phyloP scores from a whole-genome alignment of 1,284 basidiomycete species.

The Trichosporon ovoides region DNA sequence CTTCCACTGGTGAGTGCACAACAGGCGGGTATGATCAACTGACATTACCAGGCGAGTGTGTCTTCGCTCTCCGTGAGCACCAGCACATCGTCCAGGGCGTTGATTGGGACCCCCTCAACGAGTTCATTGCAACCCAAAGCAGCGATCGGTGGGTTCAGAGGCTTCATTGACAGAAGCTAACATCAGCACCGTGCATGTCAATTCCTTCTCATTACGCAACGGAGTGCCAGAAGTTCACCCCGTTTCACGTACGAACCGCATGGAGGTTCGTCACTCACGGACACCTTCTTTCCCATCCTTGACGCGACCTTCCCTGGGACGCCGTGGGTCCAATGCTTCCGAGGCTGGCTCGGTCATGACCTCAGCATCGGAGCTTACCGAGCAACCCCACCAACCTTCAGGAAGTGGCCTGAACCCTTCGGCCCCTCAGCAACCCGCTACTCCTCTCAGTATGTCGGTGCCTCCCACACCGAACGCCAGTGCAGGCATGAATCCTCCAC shows the following conservation, averaged over 20 bases:
- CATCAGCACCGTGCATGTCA: conserved; percentile 72
- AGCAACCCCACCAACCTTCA: conserved; percentile 28
- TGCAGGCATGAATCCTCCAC: conserved; percentile 45
- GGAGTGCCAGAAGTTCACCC: conserved; percentile 74
- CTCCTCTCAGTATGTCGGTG: conserved; percentile 36
- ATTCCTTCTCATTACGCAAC: conserved; percentile 68
- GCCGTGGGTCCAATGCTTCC: conserved; percentile 67
- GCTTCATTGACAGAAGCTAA: conserved; percentile 19
- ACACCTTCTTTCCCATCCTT: conserved; percentile 45
- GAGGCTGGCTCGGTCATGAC: conserved; percentile 63
- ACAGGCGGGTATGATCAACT: background rate
- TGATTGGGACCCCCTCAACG: conserved; percentile 91
- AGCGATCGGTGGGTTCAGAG: conserved; percentile 62
- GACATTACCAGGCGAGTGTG: conserved; percentile 39
- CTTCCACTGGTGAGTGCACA: conserved; percentile 42
- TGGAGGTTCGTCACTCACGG: conserved; percentile 48
- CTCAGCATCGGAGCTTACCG: conserved; percentile 54
- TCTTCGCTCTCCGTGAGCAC: conserved; percentile 59
- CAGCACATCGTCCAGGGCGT: conserved; percentile 93
- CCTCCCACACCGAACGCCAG: conserved; percentile 41
- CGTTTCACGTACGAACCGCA: conserved; percentile 41
- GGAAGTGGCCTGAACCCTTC: conserved; percentile 24
- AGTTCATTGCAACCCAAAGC: conserved; percentile 90
- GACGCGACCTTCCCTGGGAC: conserved; percentile 56
- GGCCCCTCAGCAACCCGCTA: conserved; percentile 19